Evolutionary conservation across 225 moss, liverwort and hornwort genomes (phyloP).

Genomic region (Pseudisothecium myosuroides): DNA sequence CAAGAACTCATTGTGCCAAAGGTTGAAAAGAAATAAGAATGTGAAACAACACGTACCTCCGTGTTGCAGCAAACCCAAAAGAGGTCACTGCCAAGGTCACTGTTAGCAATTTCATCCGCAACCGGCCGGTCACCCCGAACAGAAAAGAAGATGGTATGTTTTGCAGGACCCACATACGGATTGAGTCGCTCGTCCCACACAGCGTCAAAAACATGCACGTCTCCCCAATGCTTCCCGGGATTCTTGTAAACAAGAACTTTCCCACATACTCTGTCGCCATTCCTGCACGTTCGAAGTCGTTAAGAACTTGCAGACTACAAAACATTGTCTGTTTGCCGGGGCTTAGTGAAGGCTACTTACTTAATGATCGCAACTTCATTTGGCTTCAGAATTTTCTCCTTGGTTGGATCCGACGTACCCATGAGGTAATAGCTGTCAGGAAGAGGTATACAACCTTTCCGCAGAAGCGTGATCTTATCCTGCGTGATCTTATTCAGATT

Average conservation of each 20-base stretch:
- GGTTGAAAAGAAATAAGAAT: background rate
- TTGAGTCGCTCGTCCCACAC: slow-evolving; percentile 41
- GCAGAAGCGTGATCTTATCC: slow-evolving; percentile 24
- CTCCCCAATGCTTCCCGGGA: slow-evolving; percentile 76
- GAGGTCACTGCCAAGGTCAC: slow-evolving; percentile 40
- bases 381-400: slow-evolving; percentile 39
- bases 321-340: background rate
- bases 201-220: slow-evolving; percentile 52
- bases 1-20: background rate
- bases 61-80: slow-evolving; percentile 46
- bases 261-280: slow-evolving; percentile 19
- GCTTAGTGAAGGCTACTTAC: slow-evolving; percentile 25
- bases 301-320: background rate
- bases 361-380: slow-evolving; percentile 57
- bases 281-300: slow-evolving; percentile 32
- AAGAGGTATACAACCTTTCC: slow-evolving; percentile 51
- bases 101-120: slow-evolving; percentile 46
- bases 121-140: slow-evolving; percentile 46
- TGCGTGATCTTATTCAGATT: slow-evolving; percentile 30
- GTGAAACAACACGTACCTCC: slow-evolving; percentile 11
- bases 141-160: slow-evolving; percentile 47
- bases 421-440: slow-evolving; percentile 46
- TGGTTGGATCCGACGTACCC: slow-evolving; percentile 82
- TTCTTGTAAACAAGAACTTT: slow-evolving; percentile 64
- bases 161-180: slow-evolving; percentile 39